A percentile compares a stretch with the other conserved stretches of the same genome.
These are phyloP conservation scores for Tephrocybe sp. DNA, from an alignment of 768 basidiomycete genomes.

Conservation along the genomic window DNA sequence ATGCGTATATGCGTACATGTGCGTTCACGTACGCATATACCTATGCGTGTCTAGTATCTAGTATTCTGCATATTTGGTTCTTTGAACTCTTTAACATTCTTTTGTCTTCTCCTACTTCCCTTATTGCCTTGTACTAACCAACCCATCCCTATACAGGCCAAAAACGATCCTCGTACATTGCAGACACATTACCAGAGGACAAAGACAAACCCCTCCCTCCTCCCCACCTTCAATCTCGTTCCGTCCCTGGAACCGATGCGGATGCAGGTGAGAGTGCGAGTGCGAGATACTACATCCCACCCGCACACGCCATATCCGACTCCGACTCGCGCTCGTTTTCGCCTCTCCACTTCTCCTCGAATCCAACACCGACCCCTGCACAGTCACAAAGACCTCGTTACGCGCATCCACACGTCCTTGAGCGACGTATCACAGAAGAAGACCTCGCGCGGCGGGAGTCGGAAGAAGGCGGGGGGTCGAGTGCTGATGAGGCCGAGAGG, in stretches of 20 bases:
- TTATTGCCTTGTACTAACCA: too few relatives aligned
- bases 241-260: too few relatives aligned
- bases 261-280: too few relatives aligned
- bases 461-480: conserved; percentile 28
- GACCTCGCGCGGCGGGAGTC: conserved; percentile 18
- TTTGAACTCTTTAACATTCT: too few relatives aligned
- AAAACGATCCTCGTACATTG: not conserved
- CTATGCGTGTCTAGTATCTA: not conserved
- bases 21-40: too few relatives aligned
- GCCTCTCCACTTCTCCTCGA: not conserved
- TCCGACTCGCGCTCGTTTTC: not conserved
- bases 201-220: conserved; percentile 19
- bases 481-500: conserved; percentile 28
- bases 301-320: conserved; percentile 47
- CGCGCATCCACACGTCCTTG: conserved; percentile 20
- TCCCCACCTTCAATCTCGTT: conserved; percentile 5
- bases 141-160: not conserved
- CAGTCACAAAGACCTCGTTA: too few relatives aligned
- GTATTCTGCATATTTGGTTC: not conserved
- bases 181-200: too few relatives aligned
- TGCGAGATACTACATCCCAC: conserved; percentile 38
- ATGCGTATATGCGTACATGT: too few relatives aligned
- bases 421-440: conserved; percentile 33
- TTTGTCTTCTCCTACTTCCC: too few relatives aligned
- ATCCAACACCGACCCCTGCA: conserved; percentile 3